phyloP scores from a whole-genome alignment of 371 early-diverging fungal species.

The Saksenaea vasiformis region DNA sequence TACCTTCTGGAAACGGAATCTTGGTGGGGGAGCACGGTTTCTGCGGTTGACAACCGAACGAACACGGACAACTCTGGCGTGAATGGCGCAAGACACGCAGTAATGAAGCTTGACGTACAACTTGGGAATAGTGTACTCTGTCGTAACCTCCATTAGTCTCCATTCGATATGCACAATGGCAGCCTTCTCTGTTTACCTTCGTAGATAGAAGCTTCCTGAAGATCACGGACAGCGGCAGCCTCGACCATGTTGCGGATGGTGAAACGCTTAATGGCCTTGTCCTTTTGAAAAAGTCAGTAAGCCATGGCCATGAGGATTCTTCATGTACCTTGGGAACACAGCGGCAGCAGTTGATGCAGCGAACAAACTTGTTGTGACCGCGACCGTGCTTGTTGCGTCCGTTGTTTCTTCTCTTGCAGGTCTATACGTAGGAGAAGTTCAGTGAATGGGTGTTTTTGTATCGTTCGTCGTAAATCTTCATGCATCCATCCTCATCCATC shows the following conservation, averaged over 20 bases:
- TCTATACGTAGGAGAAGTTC: not conserved
- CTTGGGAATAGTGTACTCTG: conserved; percentile 95
- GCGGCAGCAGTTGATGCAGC: conserved; percentile 98
- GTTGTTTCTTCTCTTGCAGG: conserved; percentile 17
- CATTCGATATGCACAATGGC: not conserved
- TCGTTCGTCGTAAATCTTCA: not conserved
- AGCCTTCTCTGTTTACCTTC: conserved; percentile 44
- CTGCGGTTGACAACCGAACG: conserved; percentile 88
- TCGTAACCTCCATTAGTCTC: not conserved
- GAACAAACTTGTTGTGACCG: conserved; percentile 93
- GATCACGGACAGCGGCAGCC: conserved; percentile 94
- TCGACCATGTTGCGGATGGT: conserved; percentile 97
- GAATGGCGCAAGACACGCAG: conserved; percentile 98
- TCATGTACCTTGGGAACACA: conserved; percentile 84
- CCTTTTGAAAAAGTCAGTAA: conserved; percentile 38
- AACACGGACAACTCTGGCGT: conserved; percentile 94
- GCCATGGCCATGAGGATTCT: not conserved
- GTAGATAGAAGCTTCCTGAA: conserved; percentile 94
- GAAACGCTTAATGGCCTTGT: conserved; percentile 99
- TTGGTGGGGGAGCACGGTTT: conserved; percentile 89
- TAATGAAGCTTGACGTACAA: conserved; percentile 96
- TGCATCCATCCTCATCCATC: not conserved
- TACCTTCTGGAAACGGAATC: conserved; percentile 76
- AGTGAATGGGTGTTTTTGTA: not conserved
- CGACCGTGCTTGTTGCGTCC: conserved; percentile 98